Evolutionary conservation across 352 stramenopile genomes (phyloP), one percentile per base, ranked within the genome.

Genomic region (Blastocystis sp.): DNA sequence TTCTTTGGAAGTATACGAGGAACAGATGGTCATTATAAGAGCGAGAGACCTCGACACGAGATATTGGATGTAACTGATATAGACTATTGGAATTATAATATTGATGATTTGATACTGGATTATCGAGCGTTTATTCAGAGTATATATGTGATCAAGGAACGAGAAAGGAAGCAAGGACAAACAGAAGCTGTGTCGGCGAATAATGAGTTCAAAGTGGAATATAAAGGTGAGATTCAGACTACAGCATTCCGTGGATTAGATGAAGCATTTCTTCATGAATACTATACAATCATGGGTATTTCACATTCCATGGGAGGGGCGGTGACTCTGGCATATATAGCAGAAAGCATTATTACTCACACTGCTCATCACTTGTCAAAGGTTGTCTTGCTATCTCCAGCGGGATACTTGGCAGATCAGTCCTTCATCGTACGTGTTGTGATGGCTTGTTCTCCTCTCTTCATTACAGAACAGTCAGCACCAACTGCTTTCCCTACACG

Each of bases 1-100:
- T 91, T 89, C 30, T 90, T 91, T 19, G 80, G 78, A 13, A 89
- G 79, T 51, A 89, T 91, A n/a, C 88, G 90, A n/a, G 90, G 90
- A 13, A 90, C 87, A 13, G 68, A 84, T 30, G 87, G 44, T 17
- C 80, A 89, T 60, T 77, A 62, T 37, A 37, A n/a, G 27, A 60
- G 64, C 33, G 42, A 51, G 1, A 27, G 80, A 37, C 19, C n/a
- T n/a, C 40, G 62, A 9, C 77, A 77, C 22, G 53, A 76, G 27
- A 48, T 76, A 5, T 57, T 89, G 69, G 42, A 51, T 30, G 48
- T 54, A 56, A 80, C 37, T 5, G 81, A 90, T 19, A 33, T 33
- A 5, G 84, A 90, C 24, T 91, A 89, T 44, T 91, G 90, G 90
- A 24, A 82, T 22, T 91, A 90, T 64, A 66, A 30, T 37, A 91